Conservation (phyloP, 2,329 filamentous ascomycete genomes). For the Sporothrix dimorphospora region DNA sequence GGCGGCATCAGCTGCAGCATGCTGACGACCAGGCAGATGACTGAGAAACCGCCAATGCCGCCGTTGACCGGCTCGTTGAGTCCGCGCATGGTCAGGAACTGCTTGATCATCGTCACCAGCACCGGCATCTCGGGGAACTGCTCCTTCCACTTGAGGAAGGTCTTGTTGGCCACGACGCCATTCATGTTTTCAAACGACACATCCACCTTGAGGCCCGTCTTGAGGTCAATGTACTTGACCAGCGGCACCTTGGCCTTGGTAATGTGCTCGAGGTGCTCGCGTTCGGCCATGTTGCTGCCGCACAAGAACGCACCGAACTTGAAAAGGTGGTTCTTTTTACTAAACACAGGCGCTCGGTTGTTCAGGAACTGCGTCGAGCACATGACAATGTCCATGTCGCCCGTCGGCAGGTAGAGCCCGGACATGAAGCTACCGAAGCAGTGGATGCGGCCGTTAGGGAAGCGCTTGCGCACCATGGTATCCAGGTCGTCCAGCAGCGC, state of each 20-base stretch:
- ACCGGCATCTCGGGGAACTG: slow-evolving; percentile 84
- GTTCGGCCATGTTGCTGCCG: slow-evolving; percentile 58
- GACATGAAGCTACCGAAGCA: slow-evolving; percentile 95
- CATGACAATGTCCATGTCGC: slow-evolving; percentile 92
- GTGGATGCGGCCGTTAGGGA: slow-evolving; percentile 64
- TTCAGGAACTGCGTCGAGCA: slow-evolving; percentile 63
- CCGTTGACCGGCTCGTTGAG: slow-evolving; percentile 91
- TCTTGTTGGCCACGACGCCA: slow-evolving; percentile 77
- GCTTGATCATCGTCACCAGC: slow-evolving; percentile 86
- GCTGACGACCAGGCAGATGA: slow-evolving; percentile 91
- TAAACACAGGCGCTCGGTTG: slow-evolving; percentile 53
- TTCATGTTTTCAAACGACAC: slow-evolving; percentile 92
- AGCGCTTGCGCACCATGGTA: slow-evolving; percentile 58
- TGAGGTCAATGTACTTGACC: slow-evolving; percentile 82
- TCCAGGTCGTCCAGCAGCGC: slow-evolving; percentile 73
- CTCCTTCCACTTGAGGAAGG: slow-evolving; percentile 77
- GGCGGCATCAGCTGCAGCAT: slow-evolving; percentile 80
- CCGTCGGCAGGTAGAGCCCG: slow-evolving; percentile 69
- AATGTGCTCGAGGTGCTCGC: slow-evolving; percentile 68
- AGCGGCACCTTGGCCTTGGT: slow-evolving; percentile 81
- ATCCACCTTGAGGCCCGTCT: slow-evolving; percentile 82
- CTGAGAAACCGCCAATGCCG: slow-evolving; percentile 89
- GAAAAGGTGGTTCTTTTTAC: slow-evolving; percentile 60
- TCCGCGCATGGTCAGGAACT: slow-evolving; percentile 85
- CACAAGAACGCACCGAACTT: slow-evolving; percentile 65